Base-by-base conservation (phyloP, 495 filamentous ascomycete species). In the Penicillium paxilli region DNA sequence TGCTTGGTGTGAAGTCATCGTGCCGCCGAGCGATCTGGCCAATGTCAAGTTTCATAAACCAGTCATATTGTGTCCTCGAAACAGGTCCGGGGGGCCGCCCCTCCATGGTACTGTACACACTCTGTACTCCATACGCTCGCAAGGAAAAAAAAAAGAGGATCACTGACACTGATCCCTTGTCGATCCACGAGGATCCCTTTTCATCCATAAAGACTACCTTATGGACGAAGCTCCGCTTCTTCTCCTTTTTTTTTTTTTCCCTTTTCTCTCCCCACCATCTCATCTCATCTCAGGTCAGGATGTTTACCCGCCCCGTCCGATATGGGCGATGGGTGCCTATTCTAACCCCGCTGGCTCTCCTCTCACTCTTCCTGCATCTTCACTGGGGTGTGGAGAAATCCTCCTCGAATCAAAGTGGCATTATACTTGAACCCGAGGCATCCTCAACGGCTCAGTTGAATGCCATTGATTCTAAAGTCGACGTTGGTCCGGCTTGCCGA, bases 281-380 rank as follows among this genome's bases (percentile, higher is more conserved):
- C 48, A n/a, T n/a, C n/a, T n/a, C n/a, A n/a, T n/a, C n/a, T n/a
- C n/a, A n/a, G n/a, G n/a, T n/a, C n/a, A 55, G 42, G 14, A 67
- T 67, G 64, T 48, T 35, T 4, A 21, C 40, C 16, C 45, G 64
- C 28, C 61, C 61, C 44, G 58, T 58, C 54, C 64, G 64, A 16
- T 67, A 67, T 58, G 55, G 61, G 47, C 64, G 64, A 35, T 64
- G 61, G 58, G 55, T 58, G 24, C 60, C 55, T 30, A 26, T 65
- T 16, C 41, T 64, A 12, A 53, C 51, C 4, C 47, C 50, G 21
- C 21, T 55, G 24, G 47, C 45, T 22, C 24, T 67, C 17, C 44
- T 64, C 8, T 26, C 54, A 0, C 25, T 67, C 17, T 55, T 65
- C 14, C 19, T 67, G 5, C 64, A 67, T 19, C 49, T 67, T 10